A percentile compares a stretch with the other conserved stretches of the same genome.
These are phyloP conservation scores for Solanum dulcamara DNA, from an alignment of 257 asterid species.

Conservation along the genomic window DNA sequence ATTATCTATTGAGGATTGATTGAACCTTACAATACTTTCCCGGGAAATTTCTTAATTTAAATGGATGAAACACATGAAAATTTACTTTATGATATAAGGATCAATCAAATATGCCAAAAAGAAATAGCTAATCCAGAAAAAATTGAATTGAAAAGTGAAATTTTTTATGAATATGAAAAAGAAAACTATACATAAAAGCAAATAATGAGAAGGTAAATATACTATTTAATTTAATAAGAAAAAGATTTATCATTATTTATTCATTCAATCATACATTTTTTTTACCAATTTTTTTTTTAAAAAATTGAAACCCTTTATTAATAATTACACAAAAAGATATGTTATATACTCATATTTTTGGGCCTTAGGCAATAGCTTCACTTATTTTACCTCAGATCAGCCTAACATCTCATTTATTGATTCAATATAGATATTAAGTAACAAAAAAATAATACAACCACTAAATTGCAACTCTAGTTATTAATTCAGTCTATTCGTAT, in stretches of 20 bases:
- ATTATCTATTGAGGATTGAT: neutral
- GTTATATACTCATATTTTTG: neutral
- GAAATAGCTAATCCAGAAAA: neutral
- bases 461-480: neutral
- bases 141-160: neutral
- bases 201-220: neutral
- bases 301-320: neutral
- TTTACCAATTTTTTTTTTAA: too few species aligned
- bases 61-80: neutral
- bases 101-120: neutral
- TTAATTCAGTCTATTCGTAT: neutral
- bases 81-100: neutral
- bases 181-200: neutral
- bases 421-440: neutral
- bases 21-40: neutral
- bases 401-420: neutral
- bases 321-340: neutral
- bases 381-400: neutral
- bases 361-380: neutral
- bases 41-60: neutral
- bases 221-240: neutral
- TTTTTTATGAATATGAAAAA: neutral
- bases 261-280: neutral
- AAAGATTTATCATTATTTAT: neutral
- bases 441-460: neutral